phyloP scores from a whole-genome alignment of 495 filamentous ascomycete species.

The Zalerion maritima region DNA sequence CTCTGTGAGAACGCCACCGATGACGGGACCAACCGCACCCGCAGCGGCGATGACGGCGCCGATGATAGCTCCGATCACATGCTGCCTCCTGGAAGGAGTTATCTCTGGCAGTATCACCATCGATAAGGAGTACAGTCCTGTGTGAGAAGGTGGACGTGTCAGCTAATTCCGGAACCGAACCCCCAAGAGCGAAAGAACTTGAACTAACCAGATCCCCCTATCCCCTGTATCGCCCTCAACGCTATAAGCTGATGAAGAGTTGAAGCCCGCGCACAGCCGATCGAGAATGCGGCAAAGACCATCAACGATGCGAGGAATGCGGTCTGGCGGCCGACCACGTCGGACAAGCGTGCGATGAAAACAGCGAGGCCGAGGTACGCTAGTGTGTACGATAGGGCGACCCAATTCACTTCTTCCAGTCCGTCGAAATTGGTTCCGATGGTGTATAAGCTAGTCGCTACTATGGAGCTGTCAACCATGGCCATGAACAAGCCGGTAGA shows the following conservation, averaged over 20 bases:
- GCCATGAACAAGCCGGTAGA: slow-evolving; percentile 20
- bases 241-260: slow-evolving; percentile 31
- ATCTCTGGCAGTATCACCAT: slow-evolving; percentile 39
- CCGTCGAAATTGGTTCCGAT: slow-evolving; percentile 27
- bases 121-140: slow-evolving; percentile 33
- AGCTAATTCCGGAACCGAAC: background rate
- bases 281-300: slow-evolving; percentile 40
- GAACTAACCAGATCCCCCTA: slow-evolving; percentile 28
- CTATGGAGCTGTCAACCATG: slow-evolving; percentile 30
- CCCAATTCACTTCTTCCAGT: slow-evolving; percentile 27
- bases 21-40: slow-evolving; percentile 29
- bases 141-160: slow-evolving; percentile 2
- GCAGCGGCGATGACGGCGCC: slow-evolving; percentile 20
- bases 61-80: slow-evolving; percentile 21
- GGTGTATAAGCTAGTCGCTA: slow-evolving; percentile 28
- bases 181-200: background rate
- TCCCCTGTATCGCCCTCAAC: slow-evolving; percentile 27
- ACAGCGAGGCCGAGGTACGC: slow-evolving; percentile 30
- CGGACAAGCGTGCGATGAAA: slow-evolving; percentile 35
- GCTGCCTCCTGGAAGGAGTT: slow-evolving; percentile 20
- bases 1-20: slow-evolving; percentile 25
- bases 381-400: slow-evolving; percentile 29
- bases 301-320: slow-evolving; percentile 31
- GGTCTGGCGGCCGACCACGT: slow-evolving; percentile 35
- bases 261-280: slow-evolving; percentile 34